Conservation (phyloP, 2,329 filamentous ascomycete species). For the Graphilbum ipis-grandicollis region DNA sequence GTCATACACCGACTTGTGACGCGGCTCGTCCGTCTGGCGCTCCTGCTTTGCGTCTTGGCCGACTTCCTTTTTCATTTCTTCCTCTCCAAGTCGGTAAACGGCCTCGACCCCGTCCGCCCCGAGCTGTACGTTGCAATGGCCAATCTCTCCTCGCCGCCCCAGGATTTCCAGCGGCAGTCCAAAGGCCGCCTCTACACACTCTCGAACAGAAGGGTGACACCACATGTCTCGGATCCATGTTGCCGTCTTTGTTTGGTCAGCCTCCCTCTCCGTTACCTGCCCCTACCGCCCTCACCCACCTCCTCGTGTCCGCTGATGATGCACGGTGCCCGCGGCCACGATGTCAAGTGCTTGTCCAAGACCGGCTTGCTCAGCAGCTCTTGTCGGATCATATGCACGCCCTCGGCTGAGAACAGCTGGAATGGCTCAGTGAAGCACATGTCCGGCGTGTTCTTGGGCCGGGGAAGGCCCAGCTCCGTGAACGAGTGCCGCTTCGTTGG, state of each 20-base stretch:
- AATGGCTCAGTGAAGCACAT: slow-evolving; percentile 1
- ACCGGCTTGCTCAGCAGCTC: slow-evolving; percentile 1
- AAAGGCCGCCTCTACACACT: neutral
- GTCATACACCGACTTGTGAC: neutral
- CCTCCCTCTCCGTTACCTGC: neutral
- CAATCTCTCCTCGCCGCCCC: slow-evolving; percentile 1
- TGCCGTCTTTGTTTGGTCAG: neutral
- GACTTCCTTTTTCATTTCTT: neutral
- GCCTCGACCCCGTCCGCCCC: neutral
- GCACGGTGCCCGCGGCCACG: slow-evolving; percentile 1
- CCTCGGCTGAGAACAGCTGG: slow-evolving; percentile 1
- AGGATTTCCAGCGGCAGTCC: neutral
- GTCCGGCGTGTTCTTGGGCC: slow-evolving; percentile 1
- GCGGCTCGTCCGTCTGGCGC: neutral
- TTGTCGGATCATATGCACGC: neutral
- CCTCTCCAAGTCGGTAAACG: neutral
- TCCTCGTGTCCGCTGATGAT: slow-evolving; percentile 1
- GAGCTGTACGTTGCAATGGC: slow-evolving; percentile 2
- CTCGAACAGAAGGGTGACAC: slow-evolving; percentile 1
- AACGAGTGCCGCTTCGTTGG: neutral
- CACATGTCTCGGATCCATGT: slow-evolving; percentile 2
- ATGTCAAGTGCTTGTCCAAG: slow-evolving; percentile 1
- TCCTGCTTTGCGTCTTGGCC: neutral
- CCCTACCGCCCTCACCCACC: neutral
- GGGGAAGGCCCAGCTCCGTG: neutral